Base-by-base conservation (phyloP, 2,329 filamentous ascomycete genomes). In the Blastomyces percursus region DNA sequence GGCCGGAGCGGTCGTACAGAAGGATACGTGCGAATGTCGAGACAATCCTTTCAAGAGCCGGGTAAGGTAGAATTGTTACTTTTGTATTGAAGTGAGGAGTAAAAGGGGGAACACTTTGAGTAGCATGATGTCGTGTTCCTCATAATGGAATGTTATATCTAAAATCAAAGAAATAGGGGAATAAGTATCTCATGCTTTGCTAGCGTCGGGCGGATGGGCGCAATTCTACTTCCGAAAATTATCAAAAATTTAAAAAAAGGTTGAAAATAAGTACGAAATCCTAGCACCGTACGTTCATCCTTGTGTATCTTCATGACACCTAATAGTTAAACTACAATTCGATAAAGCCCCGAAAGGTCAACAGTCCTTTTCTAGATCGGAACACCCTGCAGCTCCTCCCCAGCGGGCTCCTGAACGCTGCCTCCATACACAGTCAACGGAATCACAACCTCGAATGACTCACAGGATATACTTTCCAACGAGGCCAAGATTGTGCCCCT, bases 371-470 rank as follows among this genome's bases (percentile, higher is more conserved):
- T 19, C 35, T 70, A 78, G 65, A 78, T 77, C 54, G 72, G 67
- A 63, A 76, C 74, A 40, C 75, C 76, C 64, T 76, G 69, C 40
- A 72, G 71, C 62, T 77, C 76, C 65, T 77, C 76, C 1, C 71
- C 70, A 27, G 72, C 61, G 24, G 69, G 72, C 62, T 77, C 77
- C 32, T 79, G 77, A 38, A 80, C 77, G 5, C 79, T 77, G 64
- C 82, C 81, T 5, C 82, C 82, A 68, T 95, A 96, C 11, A 96
- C 89, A 59, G 86, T 84, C 66, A 96, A 78, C 32, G 91, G 91
- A 55, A 96, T 90, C 42, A 86, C 85, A 55, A 96, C 89, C 74
- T 96, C 91, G 75, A 96, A 96, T 69, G 89, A 95, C 78, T 96
- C 91, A 69, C 90, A 93, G 9, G 86, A 82, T 60, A 96, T 70